A percentile compares a stretch with the other conserved stretches of the same genome.
These are phyloP conservation scores for Clarireedia homoeocarpa DNA, from an alignment of 2,329 filamentous ascomycete species.

Conservation along the genomic window DNA sequence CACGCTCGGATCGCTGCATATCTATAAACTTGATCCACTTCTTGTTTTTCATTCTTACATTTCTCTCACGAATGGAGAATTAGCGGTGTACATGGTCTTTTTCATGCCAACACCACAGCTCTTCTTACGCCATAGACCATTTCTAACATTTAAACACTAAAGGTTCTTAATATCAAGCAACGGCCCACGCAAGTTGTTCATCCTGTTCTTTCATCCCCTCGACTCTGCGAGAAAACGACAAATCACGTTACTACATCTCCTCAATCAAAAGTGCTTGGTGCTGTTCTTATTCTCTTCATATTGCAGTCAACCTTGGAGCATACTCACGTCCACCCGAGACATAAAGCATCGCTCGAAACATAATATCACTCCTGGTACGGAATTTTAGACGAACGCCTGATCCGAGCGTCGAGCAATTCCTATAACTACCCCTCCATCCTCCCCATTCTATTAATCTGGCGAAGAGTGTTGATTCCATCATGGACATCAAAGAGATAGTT, in stretches of 20 bases:
- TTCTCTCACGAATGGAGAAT: conserved; percentile 15
- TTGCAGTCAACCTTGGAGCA: conserved; percentile 13
- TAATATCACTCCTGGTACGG: conserved; percentile 15
- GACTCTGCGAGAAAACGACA: not conserved
- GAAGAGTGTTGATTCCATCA: conserved; percentile 12
- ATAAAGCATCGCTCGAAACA: conserved; percentile 19
- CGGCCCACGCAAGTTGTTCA: not conserved
- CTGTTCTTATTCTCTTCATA: conserved; percentile 6
- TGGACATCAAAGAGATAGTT: conserved; percentile 32
- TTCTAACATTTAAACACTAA: conserved; percentile 7
- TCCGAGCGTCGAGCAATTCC: conserved; percentile 22
- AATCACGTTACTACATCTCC: not conserved
- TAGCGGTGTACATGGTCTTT: conserved; percentile 21
- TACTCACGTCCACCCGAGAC: conserved; percentile 24
- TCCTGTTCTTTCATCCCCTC: not conserved
- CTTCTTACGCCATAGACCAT: conserved; percentile 6
- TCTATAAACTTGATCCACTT: conserved; percentile 12
- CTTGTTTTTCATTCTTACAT: conserved; percentile 7
- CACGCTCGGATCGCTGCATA: conserved; percentile 23
- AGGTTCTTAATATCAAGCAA: conserved; percentile 2
- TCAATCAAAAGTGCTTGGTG: no score
- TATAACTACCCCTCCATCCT: conserved; percentile 19
- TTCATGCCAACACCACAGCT: conserved; percentile 6
- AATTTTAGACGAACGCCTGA: conserved; percentile 27
- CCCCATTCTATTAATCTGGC: not conserved